Evolutionary conservation across 2,329 filamentous ascomycete species (phyloP).

Genomic region (Diaporthe sp.): DNA sequence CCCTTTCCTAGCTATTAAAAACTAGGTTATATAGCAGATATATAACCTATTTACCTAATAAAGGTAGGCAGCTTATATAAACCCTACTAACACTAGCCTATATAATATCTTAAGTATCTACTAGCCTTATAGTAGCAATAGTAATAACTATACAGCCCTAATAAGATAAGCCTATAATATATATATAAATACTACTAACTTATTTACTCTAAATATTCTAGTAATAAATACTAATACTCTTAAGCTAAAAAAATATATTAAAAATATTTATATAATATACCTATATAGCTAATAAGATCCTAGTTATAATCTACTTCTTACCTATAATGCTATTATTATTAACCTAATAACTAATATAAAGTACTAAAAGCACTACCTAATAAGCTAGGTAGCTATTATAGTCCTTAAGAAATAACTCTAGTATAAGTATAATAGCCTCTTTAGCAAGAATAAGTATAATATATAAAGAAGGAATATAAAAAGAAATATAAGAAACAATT

Average conservation of each 20-base stretch:
- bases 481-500: neutral
- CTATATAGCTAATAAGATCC: neutral
- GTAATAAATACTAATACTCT: neutral
- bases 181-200: neutral
- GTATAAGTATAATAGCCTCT: neutral
- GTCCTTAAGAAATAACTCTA: neutral
- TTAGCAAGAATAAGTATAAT: neutral
- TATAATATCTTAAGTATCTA: neutral
- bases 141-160: neutral
- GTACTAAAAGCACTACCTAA: neutral
- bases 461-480: neutral
- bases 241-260: neutral
- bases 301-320: neutral
- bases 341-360: neutral
- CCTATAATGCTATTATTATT: neutral
- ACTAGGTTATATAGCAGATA: neutral
- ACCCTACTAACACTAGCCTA: neutral
- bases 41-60: neutral
- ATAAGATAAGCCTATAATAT: neutral
- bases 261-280: neutral
- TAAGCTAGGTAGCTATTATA: neutral
- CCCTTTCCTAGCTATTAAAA: neutral
- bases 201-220: neutral
- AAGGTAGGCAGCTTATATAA: neutral
- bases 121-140: neutral